Conservation (phyloP, 768 basidiomycete species). For the Agrocybe chaxingu region DNA sequence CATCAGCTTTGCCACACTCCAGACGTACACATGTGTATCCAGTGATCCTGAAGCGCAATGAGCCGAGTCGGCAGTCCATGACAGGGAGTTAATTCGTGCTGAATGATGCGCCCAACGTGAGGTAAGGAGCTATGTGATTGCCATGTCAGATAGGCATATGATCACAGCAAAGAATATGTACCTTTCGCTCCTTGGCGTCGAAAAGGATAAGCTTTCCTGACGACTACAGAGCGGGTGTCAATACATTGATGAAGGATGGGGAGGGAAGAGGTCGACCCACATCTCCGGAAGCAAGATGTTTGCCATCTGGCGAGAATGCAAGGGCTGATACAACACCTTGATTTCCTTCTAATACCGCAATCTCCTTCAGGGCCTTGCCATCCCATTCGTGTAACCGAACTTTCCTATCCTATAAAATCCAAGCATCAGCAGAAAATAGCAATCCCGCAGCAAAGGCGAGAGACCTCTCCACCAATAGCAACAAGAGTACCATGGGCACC, state of each 20-base stretch:
- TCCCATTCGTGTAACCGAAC: conserved; percentile 74
- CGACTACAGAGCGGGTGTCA: conserved; percentile 43
- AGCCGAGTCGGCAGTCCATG: conserved; percentile 70
- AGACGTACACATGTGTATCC: conserved; percentile 92
- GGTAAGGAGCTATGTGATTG: conserved; percentile 49
- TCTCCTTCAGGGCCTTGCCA: conserved; percentile 57
- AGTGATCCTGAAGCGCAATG: conserved; percentile 86
- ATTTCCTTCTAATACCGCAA: conserved; percentile 59
- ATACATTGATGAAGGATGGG: background rate
- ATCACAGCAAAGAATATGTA: conserved; percentile 16
- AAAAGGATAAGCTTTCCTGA: conserved; percentile 79
- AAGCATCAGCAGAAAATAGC: background rate
- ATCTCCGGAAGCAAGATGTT: conserved; percentile 78
- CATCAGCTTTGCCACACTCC: conserved; percentile 68
- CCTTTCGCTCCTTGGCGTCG: conserved; percentile 65
- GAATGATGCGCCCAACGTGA: conserved; percentile 86
- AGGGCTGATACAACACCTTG: conserved; percentile 69
- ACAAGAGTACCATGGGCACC: conserved; percentile 49
- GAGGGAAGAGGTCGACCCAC: conserved; percentile 43
- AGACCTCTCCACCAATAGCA: conserved; percentile 74
- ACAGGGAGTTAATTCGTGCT: conserved; percentile 74
- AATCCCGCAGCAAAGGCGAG: conserved; percentile 14
- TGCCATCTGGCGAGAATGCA: conserved; percentile 78
- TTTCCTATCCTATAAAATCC: conserved; percentile 59
- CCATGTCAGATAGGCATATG: background rate